Evolutionary conservation across 495 filamentous ascomycete genomes (phyloP).

Genomic region (Daldinia bambusicola): DNA sequence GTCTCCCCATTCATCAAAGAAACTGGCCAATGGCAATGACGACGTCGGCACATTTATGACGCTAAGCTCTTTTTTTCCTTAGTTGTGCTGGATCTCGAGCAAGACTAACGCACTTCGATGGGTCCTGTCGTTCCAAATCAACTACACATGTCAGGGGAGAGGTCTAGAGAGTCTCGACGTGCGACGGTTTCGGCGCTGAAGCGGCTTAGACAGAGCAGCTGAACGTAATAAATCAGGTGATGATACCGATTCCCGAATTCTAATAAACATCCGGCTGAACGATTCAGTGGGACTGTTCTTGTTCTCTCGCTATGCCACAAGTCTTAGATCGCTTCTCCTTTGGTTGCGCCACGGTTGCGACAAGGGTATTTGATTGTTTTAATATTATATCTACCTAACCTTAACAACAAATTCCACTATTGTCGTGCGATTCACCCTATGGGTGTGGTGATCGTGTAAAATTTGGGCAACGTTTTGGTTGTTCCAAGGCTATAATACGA

Average conservation of each 20-base stretch:
- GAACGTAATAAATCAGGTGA: neutral
- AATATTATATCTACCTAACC: neutral
- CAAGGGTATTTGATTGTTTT: neutral
- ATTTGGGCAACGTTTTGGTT: constrained; percentile 5
- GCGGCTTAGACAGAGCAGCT: constrained; percentile 11
- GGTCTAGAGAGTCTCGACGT: constrained; percentile 21
- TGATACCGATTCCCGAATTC: neutral
- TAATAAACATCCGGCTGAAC: constrained; percentile 16
- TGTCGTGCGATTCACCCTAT: neutral
- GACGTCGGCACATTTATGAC: constrained; percentile 7
- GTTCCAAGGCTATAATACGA: constrained; percentile 11
- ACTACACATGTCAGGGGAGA: constrained; percentile 15
- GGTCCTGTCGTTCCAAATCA: constrained; percentile 9
- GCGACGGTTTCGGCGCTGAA: constrained; percentile 14
- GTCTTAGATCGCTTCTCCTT: constrained; percentile 6
- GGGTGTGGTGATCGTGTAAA: constrained; percentile 1
- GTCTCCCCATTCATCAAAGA: neutral
- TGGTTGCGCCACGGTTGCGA: neutral
- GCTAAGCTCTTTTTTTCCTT: constrained; percentile 4
- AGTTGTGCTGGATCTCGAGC: neutral
- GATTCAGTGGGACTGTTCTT: constrained; percentile 7
- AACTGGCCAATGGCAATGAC: constrained; percentile 16
- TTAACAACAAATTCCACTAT: neutral
- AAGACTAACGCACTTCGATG: constrained; percentile 11
- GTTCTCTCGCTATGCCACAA: constrained; percentile 23